Base-by-base conservation (phyloP, 495 filamentous ascomycete genomes). In the Talaromyces wortmannii region DNA sequence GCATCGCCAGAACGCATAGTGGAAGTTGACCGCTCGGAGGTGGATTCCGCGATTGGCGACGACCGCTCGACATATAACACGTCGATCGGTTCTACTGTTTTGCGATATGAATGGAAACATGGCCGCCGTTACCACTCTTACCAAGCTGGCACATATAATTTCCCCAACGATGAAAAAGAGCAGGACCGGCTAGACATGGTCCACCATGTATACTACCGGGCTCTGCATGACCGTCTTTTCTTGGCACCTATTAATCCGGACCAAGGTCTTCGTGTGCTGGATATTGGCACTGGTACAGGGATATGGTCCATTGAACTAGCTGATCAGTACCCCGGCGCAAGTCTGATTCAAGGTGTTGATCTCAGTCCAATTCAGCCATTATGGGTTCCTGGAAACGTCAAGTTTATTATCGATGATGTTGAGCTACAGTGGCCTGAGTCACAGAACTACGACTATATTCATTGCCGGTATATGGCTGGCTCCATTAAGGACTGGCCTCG, bases 141-240 rank as follows among this genome's bases (percentile, higher is more conserved):
- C 36, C 56, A 55, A 1, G 58, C 48, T 1, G 64, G 64, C 6
- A 56, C 32, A 12, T 68, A 67, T 49, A 52, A 44, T 7, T 61
- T 68, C 42, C 63, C 65, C n/a, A 68, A 68, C 47, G 63, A 66
- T 52, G 48, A 69, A 31, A 45, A 30, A 31, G 66, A 69, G 23
- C 58, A 63, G 30, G 62, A 67, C 33, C 58, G 64, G 0, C 50
- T 67, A 13, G 64, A 69, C 58, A 40, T 40, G 36, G 61, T 82
- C 33, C 82, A 59, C 62, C 81, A 46, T 80, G 77, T 29, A 74
- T 78, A 2, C 79, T 81, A 33, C 79, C 82, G 36, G 8, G 36
- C 13, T 8, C 2, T 48, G 45, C 2, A 48, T 11, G 29, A 48
- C 29, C 45, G 45, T 33, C 6, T 32, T 18, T 31, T 52, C 23